Percentiles rank a stretch among this genome's conserved stretches.
Conservation (phyloP, 179 eudicot species). For the Beta macrorhiza region DNA sequence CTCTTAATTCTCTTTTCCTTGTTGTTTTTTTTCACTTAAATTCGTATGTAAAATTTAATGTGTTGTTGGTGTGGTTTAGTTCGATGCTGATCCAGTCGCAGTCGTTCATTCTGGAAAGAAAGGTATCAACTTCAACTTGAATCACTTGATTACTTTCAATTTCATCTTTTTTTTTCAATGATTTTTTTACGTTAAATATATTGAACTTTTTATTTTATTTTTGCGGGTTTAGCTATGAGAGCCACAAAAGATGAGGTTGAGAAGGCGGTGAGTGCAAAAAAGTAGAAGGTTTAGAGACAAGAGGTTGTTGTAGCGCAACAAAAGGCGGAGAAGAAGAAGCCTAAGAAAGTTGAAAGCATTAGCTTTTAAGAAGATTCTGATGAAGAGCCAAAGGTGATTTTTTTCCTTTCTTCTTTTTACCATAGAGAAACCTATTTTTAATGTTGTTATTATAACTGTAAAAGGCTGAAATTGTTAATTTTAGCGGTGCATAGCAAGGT, state of each 20-base stretch:
- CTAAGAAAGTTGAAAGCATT: slow-evolving; percentile 41
- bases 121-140: slow-evolving; percentile 26
- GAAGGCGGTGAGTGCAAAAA: slow-evolving; percentile 47
- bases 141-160: background rate
- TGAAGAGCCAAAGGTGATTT: slow-evolving; percentile 49
- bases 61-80: slow-evolving; percentile 29
- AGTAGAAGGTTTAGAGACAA: slow-evolving; percentile 42
- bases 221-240: slow-evolving; percentile 54
- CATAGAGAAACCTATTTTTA: background rate
- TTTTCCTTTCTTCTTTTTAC: background rate
- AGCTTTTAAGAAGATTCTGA: slow-evolving; percentile 53
- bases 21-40: background rate
- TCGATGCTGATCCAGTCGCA: slow-evolving; percentile 48
- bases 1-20: background rate
- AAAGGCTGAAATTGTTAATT: background rate
- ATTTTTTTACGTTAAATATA: background rate
- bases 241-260: slow-evolving; percentile 50
- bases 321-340: slow-evolving; percentile 47
- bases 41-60: background rate
- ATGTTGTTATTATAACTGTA: too few relatives aligned
- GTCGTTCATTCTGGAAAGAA: slow-evolving; percentile 46
- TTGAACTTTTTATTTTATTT: background rate
- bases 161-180: background rate
- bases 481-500: too few relatives aligned
- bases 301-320: slow-evolving; percentile 32